Percentiles rank a stretch among this genome's conserved stretches.
phyloP scores from a whole-genome alignment of 2,329 filamentous ascomycete species.

The Rhynchosporium secalis region DNA sequence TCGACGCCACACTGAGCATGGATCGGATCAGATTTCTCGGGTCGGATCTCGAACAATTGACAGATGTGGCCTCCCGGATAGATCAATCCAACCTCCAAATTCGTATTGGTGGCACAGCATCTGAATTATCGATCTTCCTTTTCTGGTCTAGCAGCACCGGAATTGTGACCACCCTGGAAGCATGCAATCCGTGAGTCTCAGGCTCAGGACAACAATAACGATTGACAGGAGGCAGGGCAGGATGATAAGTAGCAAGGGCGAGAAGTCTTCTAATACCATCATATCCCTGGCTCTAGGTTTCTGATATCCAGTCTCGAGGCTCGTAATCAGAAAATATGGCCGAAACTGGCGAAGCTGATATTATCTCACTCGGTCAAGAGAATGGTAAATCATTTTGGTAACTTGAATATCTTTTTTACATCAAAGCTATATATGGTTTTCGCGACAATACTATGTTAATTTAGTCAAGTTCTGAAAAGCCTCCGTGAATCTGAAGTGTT shows the following conservation, averaged over 20 bases:
- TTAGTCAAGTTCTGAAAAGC: too few species aligned
- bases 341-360: too few species aligned
- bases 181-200: not conserved
- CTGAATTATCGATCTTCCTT: not conserved
- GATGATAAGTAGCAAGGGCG: not conserved
- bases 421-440: too few species aligned
- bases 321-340: not conserved
- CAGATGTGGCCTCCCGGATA: not conserved
- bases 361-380: too few species aligned
- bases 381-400: too few species aligned
- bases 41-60: not conserved
- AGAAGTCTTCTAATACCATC: not conserved
- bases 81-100: slow-evolving; percentile 7
- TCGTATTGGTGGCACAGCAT: slow-evolving; percentile 5
- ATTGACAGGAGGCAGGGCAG: not conserved
- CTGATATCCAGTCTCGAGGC: not conserved
- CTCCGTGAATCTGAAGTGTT: too few species aligned
- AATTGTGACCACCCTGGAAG: not conserved
- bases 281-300: not conserved
- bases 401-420: too few species aligned
- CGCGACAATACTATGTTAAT: too few species aligned
- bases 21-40: not conserved
- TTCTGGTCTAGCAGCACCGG: not conserved
- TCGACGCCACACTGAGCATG: not conserved
- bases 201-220: not conserved